These are phyloP conservation scores for Ceratocystis albifundus DNA, from an alignment of 2,329 filamentous ascomycete genomes.

Conservation along the genomic window DNA sequence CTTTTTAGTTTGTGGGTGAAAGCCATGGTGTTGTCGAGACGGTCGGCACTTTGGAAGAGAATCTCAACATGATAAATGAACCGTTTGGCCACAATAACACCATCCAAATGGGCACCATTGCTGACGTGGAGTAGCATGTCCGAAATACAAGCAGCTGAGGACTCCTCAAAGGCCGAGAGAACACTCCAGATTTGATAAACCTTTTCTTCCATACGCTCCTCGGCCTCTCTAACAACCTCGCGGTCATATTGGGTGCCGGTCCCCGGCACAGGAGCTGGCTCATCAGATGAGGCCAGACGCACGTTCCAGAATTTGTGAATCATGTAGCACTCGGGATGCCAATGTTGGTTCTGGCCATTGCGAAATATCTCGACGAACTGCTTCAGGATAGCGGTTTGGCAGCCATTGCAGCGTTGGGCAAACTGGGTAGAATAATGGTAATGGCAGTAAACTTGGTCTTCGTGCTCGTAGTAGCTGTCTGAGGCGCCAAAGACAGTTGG, in stretches of 20 bases:
- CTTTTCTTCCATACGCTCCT: conserved; percentile 94
- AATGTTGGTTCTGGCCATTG: conserved; percentile 96
- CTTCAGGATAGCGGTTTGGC: conserved; percentile 92
- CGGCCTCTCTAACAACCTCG: conserved; percentile 65
- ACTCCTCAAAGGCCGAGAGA: conserved; percentile 91
- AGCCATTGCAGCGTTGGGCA: conserved; percentile 90
- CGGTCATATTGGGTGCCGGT: conserved; percentile 38
- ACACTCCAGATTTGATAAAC: conserved; percentile 98
- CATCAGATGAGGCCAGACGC: conserved; percentile 41
- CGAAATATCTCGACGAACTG: conserved; percentile 98
- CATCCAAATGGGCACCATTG: conserved; percentile 92
- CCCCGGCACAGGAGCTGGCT: conserved; percentile 16
- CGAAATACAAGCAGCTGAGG: conserved; percentile 93
- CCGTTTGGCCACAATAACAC: conserved; percentile 84
- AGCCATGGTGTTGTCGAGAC: conserved; percentile 61
- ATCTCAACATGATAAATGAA: conserved; percentile 96
- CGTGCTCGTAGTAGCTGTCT: conserved; percentile 98
- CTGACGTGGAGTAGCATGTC: conserved; percentile 98
- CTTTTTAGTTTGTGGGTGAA: conserved; percentile 44
- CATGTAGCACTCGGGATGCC: conserved; percentile 99
- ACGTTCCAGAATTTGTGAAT: conserved; percentile 99
- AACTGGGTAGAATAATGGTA: conserved; percentile 98
- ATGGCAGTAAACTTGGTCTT: conserved; percentile 92
- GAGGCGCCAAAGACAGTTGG: conserved; percentile 96
- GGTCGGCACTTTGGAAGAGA: conserved; percentile 77